Evolutionary conservation across 176 grass and related monocot genomes (phyloP), one percentile per base, ranked within the genome.

Genomic region (Oryza australiensis): DNA sequence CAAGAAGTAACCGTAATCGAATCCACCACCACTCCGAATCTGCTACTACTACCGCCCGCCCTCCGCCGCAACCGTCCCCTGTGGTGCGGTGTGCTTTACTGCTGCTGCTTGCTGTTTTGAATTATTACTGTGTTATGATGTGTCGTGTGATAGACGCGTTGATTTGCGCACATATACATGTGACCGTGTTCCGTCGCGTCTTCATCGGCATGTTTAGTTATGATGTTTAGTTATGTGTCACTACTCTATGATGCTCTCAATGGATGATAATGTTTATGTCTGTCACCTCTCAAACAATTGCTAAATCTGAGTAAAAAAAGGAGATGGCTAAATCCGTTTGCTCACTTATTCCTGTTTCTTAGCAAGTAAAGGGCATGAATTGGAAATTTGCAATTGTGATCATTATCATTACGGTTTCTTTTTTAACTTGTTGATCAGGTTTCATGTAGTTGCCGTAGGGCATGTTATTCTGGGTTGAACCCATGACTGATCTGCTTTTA

Each of bases 1-100:
- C 73, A 99, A 99, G 91, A 99, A 95, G 88, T 97, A 91, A 83
- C 12, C 53, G 83, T 55, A 82, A 82, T 60, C 65, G 59, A 46
- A 18, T 75, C 29, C 41, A 53, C 43, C 75, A 1, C 38, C 33
- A 42, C 8, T 55, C 30, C 85, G 48, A 70, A 75, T 49, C 40
- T 77, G 43, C 49, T 73, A 51, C 45, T 48, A 77, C 59, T 24
- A 24, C 81, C 75, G 27, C 45, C 75, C 5, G 49, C 64, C 0
- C 33, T 1, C 38, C 55, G 43, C 76, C 13, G 26, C 15, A 12
- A 4, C 26, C 24, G 32, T 45, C 29, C 63, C 1, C 18, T 7
- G 5, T 26, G 46, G 62, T 48, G 59, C 67, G 37, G 74, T 38
- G 55, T 72, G 45, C 45, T 84, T 62, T 74, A 1, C 27, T 5